phyloP scores from a whole-genome alignment of 1,284 basidiomycete species.

The Schizophyllum amplum region DNA sequence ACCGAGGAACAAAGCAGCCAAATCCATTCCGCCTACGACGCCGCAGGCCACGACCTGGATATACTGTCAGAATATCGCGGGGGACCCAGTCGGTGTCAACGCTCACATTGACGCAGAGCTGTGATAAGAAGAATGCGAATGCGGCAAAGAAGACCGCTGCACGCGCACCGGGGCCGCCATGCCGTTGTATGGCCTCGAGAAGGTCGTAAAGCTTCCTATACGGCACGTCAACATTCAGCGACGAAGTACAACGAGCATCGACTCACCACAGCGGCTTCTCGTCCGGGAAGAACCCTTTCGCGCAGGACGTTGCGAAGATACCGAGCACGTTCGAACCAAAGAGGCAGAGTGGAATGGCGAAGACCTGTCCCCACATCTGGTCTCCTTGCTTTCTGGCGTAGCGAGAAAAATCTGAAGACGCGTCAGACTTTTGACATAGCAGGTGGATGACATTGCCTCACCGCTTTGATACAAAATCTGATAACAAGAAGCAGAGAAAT shows the following conservation, averaged over 20 bases:
- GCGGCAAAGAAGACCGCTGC: conserved; percentile 25
- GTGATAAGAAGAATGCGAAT: conserved; percentile 22
- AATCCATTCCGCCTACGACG: conserved; percentile 24
- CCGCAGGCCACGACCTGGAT: conserved; percentile 20
- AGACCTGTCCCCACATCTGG: conserved; percentile 24
- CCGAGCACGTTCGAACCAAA: conserved; percentile 24
- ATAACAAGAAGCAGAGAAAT: background rate
- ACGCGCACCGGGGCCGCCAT: conserved; percentile 19
- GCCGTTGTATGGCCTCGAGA: conserved; percentile 21
- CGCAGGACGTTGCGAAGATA: conserved; percentile 23
- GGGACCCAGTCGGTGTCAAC: background rate
- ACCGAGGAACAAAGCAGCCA: conserved; percentile 19
- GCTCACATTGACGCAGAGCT: conserved; percentile 22
- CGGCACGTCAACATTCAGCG: background rate
- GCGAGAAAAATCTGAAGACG: conserved; percentile 22
- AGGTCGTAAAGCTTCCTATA: conserved; percentile 23
- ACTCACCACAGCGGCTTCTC: conserved; percentile 22
- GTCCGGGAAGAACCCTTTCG: conserved; percentile 23
- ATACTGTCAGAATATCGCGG: background rate
- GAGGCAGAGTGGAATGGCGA: conserved; percentile 24
- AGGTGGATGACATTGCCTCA: background rate
- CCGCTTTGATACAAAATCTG: background rate
- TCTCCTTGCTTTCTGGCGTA: conserved; percentile 23
- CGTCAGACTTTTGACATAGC: background rate
- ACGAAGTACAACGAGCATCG: background rate